Evolutionary conservation across 2,329 filamentous ascomycete genomes (phyloP), one percentile per base, ranked within the genome.

Genomic region (Claviceps humidiphila): DNA sequence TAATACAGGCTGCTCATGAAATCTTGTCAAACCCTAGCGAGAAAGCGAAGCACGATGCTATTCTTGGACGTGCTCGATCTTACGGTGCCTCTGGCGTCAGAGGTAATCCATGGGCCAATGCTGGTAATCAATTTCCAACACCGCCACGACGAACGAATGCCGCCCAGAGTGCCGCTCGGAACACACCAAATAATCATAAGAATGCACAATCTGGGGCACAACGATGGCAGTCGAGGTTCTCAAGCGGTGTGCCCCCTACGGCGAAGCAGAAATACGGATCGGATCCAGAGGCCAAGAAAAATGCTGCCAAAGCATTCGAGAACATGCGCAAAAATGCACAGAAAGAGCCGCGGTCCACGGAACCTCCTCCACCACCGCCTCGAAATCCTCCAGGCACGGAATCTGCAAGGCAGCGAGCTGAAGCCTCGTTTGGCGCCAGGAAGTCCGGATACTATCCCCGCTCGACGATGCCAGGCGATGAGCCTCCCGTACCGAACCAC

Each of bases 1-100:
- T 84, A 49, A 94, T 95, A 48, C 87, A 94, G 67, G 81, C 85
- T 4, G 89, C 89, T 22, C 84, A 94, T 63, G 89, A 95, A 64
- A 75, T 95, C 51, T 66, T 82, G 14, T 73, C 69, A 26, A 76
- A 79, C 53, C 70, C 75, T 1, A 67, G 70, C 2, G 64, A 70
- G 51, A 79, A 74, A 55, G 64, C 70, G 34, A 77, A 76, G 51
- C 80, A 80, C 56, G 77, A 81, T 62, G 69, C 72, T 13, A 67
- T 72, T 34, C 69, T 72, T 49, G 63, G 62, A 26, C 67, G 63
- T 13, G 51, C 58, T 16, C 68, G 72, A 53, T 74, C 70, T 53
- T 68, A 74, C 2, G 64, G 61, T n/a, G 68, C 76, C 8, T 80
- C 78, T 22, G 77, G 77, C 9, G 75, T 80, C 37, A 73, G 65